Percentiles rank a stretch among this genome's conserved stretches.
Evolutionary conservation across 495 filamentous ascomycete genomes (phyloP).

Genomic region (Hypoxylon intermedium): DNA sequence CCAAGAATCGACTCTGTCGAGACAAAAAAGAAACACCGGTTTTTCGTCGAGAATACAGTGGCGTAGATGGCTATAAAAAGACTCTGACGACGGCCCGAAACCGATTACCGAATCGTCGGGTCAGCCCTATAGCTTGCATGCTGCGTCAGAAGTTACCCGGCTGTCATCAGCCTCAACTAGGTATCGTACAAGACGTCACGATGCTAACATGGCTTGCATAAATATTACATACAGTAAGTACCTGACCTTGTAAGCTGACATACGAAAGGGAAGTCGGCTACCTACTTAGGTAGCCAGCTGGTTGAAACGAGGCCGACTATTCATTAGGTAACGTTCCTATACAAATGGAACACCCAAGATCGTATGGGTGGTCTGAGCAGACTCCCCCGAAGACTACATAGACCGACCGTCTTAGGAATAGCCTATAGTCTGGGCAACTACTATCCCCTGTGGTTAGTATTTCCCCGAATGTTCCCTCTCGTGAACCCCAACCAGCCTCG

Average conservation of each 20-base stretch:
- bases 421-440: slow-evolving; percentile 22
- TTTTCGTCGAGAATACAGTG: background rate
- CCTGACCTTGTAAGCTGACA: slow-evolving; percentile 34
- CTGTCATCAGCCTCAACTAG: slow-evolving; percentile 21
- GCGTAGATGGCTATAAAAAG: background rate
- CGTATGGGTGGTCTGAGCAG: too few species aligned
- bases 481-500: slow-evolving; percentile 20
- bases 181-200: slow-evolving; percentile 8
- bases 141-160: slow-evolving; percentile 10
- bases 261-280: background rate
- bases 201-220: background rate
- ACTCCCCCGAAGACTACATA: slow-evolving; percentile 16
- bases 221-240: background rate
- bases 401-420: slow-evolving; percentile 21
- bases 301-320: slow-evolving; percentile 12
- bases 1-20: background rate
- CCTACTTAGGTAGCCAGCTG: too few species aligned
- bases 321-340: slow-evolving; percentile 2
- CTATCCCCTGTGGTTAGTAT: slow-evolving; percentile 6
- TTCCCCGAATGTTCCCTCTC: slow-evolving; percentile 12
- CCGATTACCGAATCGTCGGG: slow-evolving; percentile 25
- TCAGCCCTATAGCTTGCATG: slow-evolving; percentile 31
- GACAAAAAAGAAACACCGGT: background rate
- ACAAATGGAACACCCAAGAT: slow-evolving; percentile 4
- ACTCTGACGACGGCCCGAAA: background rate